Conservation (phyloP, 2,329 filamentous ascomycete species). For the Epichloe coenophiala region DNA sequence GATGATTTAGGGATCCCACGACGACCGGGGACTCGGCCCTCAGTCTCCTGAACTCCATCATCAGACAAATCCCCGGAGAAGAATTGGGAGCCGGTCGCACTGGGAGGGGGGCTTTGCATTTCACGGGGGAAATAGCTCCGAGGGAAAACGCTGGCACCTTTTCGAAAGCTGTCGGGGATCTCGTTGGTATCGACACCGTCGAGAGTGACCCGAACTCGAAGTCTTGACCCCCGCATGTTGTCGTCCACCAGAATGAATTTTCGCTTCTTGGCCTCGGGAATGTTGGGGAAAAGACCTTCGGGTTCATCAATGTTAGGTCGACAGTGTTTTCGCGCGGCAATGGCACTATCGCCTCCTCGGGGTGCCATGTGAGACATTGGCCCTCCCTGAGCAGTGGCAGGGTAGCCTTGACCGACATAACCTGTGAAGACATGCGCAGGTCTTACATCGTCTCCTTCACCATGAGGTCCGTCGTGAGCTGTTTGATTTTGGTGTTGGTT, state of each 20-base stretch:
- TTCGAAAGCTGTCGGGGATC: slow-evolving; percentile 90
- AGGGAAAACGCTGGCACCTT: slow-evolving; percentile 78
- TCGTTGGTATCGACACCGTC: slow-evolving; percentile 89
- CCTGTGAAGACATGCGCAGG: slow-evolving; percentile 61
- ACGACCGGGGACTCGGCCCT: slow-evolving; percentile 30
- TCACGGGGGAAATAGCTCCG: slow-evolving; percentile 85
- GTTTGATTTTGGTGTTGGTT: slow-evolving; percentile 49
- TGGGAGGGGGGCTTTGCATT: slow-evolving; percentile 80
- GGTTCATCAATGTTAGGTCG: slow-evolving; percentile 42
- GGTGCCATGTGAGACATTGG: slow-evolving; percentile 50
- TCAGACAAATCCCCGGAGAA: slow-evolving; percentile 53
- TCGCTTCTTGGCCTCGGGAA: slow-evolving; percentile 80
- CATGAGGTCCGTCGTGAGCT: slow-evolving; percentile 33
- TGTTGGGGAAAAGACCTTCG: slow-evolving; percentile 68
- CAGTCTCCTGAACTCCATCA: slow-evolving; percentile 37
- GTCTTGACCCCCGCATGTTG: slow-evolving; percentile 58
- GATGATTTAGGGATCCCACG: slow-evolving; percentile 19
- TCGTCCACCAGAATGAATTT: slow-evolving; percentile 97
- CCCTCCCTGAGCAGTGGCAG: slow-evolving; percentile 33
- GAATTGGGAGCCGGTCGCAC: slow-evolving; percentile 60
- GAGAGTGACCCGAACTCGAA: slow-evolving; percentile 85
- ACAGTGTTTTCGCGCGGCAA: slow-evolving; percentile 22
- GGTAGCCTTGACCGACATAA: slow-evolving; percentile 49
- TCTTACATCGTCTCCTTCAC: slow-evolving; percentile 50
- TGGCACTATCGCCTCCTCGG: slow-evolving; percentile 18